These are phyloP conservation scores for Chrysosporium keratinophilum DNA, from an alignment of 2,329 filamentous ascomycete species.

Conservation along the genomic window DNA sequence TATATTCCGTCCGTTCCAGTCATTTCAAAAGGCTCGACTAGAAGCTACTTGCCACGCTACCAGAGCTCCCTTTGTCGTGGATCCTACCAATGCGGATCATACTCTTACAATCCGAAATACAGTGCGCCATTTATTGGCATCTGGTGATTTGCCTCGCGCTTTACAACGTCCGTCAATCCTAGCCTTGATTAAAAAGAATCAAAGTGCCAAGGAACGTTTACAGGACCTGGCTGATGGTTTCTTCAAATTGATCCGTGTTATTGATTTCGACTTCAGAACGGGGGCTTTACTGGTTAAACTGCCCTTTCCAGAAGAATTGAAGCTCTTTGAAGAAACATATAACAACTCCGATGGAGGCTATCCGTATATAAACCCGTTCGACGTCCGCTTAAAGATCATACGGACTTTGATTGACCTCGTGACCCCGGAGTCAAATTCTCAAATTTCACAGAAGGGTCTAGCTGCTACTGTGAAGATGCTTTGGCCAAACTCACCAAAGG, in stretches of 20 bases:
- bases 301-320: slow-evolving; percentile 15
- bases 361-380: slow-evolving; percentile 4
- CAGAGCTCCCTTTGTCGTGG: slow-evolving; percentile 66
- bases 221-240: slow-evolving; percentile 47
- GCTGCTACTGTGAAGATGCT: not conserved
- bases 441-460: slow-evolving; percentile 35
- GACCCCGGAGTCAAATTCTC: slow-evolving; percentile 34
- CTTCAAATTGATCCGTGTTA: slow-evolving; percentile 32
- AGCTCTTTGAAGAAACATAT: slow-evolving; percentile 6
- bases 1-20: slow-evolving; percentile 31
- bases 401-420: slow-evolving; percentile 42
- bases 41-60: slow-evolving; percentile 55
- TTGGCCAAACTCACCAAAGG: not conserved
- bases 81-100: slow-evolving; percentile 67
- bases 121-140: slow-evolving; percentile 55
- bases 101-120: slow-evolving; percentile 74
- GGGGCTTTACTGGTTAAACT: slow-evolving; percentile 29
- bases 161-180: slow-evolving; percentile 57
- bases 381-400: slow-evolving; percentile 38
- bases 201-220: slow-evolving; percentile 35
- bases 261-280: slow-evolving; percentile 25
- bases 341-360: slow-evolving; percentile 13
- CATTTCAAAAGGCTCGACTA: slow-evolving; percentile 58
- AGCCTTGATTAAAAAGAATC: slow-evolving; percentile 46
- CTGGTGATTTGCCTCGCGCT: slow-evolving; percentile 55